A percentile compares a stretch with the other conserved stretches of the same genome.
Conservation (phyloP, 2,329 filamentous ascomycete genomes). For the Pyrenophora seminiperda region DNA sequence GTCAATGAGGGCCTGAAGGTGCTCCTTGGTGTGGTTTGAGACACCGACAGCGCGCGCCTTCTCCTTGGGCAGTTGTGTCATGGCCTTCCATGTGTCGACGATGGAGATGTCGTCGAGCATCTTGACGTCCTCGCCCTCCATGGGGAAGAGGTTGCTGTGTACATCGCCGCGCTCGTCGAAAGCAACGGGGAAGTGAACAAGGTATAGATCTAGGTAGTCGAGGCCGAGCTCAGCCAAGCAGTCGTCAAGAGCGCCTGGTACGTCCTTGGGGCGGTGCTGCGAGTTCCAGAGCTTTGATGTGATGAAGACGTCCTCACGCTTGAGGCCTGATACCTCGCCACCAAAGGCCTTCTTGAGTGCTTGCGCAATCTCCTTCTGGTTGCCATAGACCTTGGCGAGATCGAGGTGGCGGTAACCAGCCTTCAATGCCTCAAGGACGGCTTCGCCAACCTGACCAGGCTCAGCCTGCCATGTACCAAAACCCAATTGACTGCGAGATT, state of each 20-base stretch:
- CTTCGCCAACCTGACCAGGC: conserved; percentile 47
- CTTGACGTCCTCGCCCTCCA: conserved; percentile 30
- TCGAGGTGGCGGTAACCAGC: conserved; percentile 41
- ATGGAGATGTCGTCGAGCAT: conserved; percentile 63
- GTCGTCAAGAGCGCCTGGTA: conserved; percentile 72
- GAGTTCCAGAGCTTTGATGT: conserved; percentile 89
- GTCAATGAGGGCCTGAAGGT: conserved; percentile 60
- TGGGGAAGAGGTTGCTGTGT: conserved; percentile 34
- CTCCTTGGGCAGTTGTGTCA: conserved; percentile 47
- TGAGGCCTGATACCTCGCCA: conserved; percentile 55
- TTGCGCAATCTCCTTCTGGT: conserved; percentile 37
- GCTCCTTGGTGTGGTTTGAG: conserved; percentile 42
- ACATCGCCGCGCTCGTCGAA: conserved; percentile 56
- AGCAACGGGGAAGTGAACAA: conserved; percentile 70
- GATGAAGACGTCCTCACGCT: conserved; percentile 49
- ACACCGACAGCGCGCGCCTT: conserved; percentile 39
- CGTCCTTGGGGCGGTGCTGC: conserved; percentile 72
- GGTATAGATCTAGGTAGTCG: conserved; percentile 88
- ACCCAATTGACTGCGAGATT: conserved; percentile 64
- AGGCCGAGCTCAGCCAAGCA: conserved; percentile 77
- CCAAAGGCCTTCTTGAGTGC: conserved; percentile 37
- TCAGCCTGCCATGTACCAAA: conserved; percentile 43
- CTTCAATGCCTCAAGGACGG: conserved; percentile 47
- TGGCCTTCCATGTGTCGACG: conserved; percentile 45
- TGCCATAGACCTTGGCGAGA: conserved; percentile 39